These are phyloP conservation scores for Pecoramyces ruminantium DNA, from an alignment of 192 early-diverging fungal genomes.

Conservation along the genomic window DNA sequence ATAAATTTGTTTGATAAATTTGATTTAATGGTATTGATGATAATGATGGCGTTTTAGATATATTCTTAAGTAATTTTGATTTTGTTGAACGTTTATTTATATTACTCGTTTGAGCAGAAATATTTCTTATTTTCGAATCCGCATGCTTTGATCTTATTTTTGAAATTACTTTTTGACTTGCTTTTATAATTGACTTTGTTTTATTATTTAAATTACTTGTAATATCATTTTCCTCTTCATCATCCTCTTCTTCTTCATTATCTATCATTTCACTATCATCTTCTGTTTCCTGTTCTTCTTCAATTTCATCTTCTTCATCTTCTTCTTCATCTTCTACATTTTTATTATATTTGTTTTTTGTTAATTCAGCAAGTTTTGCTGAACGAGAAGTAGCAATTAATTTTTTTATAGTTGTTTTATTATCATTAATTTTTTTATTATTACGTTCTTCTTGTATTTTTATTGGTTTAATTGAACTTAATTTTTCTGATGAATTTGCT, in stretches of 20 bases:
- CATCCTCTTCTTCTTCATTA: not conserved
- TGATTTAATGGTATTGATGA: not conserved
- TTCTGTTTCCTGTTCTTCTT: not conserved
- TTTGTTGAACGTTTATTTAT: not conserved
- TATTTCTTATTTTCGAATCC: not conserved
- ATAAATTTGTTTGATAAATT: not conserved
- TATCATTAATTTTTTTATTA: too few species aligned
- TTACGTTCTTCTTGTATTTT: too few species aligned
- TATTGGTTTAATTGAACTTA: too few species aligned
- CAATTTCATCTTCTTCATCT: not conserved
- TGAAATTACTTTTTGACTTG: not conserved
- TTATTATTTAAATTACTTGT: not conserved
- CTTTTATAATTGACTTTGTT: not conserved
- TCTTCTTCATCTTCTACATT: not conserved
- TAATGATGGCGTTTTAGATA: not conserved
- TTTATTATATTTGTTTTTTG: not conserved
- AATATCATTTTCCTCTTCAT: not conserved
- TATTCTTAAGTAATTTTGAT: not conserved
- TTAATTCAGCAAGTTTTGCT: too few species aligned
- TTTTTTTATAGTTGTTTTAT: too few species aligned
- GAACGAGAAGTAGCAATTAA: too few species aligned
- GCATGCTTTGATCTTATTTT: not conserved
- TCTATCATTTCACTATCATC: not conserved
- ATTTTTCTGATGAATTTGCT: too few species aligned
- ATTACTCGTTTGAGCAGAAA: not conserved